phyloP scores from a whole-genome alignment of 768 basidiomycete genomes.

The Cystofilobasidium capitatum region DNA sequence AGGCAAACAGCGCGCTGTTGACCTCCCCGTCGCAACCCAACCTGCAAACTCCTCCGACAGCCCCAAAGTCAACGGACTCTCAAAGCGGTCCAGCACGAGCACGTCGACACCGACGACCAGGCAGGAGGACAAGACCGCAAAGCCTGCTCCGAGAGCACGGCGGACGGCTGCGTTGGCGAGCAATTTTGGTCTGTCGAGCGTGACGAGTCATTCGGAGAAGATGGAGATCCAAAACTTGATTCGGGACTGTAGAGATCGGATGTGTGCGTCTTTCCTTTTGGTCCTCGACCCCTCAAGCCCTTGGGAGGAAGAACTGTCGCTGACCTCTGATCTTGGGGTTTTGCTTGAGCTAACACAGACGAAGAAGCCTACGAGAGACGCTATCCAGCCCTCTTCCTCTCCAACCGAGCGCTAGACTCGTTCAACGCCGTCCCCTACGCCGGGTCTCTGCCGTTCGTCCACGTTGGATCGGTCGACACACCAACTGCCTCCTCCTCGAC shows the following conservation, averaged over 20 bases:
- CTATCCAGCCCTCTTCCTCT: neutral
- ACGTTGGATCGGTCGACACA: neutral
- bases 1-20: no score
- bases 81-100: no score
- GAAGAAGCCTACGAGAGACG: neutral
- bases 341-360: neutral
- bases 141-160: neutral
- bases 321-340: neutral
- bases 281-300: neutral
- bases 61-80: no score
- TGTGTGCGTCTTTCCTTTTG: conserved; percentile 4
- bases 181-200: neutral
- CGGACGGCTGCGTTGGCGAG: neutral
- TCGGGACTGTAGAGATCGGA: conserved; percentile 21
- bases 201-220: conserved; percentile 2
- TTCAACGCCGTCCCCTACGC: neutral
- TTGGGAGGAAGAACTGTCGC: no score
- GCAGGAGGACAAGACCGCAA: no score
- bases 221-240: conserved; percentile 21
- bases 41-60: no score
- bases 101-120: neutral
- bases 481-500: no score
- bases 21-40: no score
- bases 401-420: neutral
- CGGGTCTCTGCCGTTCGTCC: neutral